Base-by-base conservation (phyloP, 208 protist genomes). In the Vickermania spadyakhi region DNA sequence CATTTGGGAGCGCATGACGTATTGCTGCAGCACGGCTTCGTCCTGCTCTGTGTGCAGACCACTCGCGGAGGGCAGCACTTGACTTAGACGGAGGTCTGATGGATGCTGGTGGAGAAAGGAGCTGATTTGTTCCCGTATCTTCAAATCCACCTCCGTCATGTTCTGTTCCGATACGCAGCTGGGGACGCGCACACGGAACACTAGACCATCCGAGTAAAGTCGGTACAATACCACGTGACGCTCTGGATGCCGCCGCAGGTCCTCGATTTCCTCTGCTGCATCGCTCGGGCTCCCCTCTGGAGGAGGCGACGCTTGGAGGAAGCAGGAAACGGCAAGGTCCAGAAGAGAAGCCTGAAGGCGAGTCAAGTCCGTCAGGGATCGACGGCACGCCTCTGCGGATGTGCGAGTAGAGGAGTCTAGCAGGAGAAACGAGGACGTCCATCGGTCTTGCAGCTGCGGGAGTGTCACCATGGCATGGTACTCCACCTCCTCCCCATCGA, bases 1-100 rank as follows among this genome's bases (percentile, higher is more conserved):
- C 60, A 91, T 77, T n/a, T 83, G 71, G 2, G 79, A 72, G 22
- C 61, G 65, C 2, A 66, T 53, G 50, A 84, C 85, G 69, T 91
- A 90, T 21, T 77, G 81, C 5, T 52, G 58, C 2, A 95, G 62
- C 0, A 66, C 73, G 55, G 76, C 78, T 70, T 91, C 84, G 56
- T 93, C 84, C 49, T 64, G 60, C 70, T 92, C 83, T 2, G 81
- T 89, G 69, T 92, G 85, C 60, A 91, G 63, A 3, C 89, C 86
- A 2, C 90, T 75, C 0, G 75, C 75, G 21, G 66, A 66, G 1
- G 58, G 13, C 2, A 92, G 36, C n/a, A 89, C 71, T 49, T 91
- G 85, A 2, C 75, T 67, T 49, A 93, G 70, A 1, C 64, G 70
- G 5, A 91, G 68, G 14, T 76, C 75, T 5, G 59, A 45, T 22